phyloP scores from a whole-genome alignment of 768 basidiomycete genomes.

The Mycena amicta region DNA sequence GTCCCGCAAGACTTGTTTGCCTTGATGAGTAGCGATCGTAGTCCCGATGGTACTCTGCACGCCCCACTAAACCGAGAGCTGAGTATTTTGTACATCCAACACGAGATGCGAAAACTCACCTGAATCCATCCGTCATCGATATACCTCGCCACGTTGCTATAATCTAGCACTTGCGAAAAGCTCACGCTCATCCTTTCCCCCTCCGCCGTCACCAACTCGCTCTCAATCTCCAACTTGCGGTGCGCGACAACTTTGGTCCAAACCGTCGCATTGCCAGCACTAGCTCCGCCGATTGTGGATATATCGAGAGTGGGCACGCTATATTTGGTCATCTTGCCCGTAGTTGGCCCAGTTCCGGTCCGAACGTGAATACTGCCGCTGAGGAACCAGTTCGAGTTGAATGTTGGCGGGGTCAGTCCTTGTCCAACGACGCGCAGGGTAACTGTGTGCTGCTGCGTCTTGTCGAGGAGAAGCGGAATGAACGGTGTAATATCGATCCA shows the following conservation, averaged over 20 bases:
- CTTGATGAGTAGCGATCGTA: slow-evolving; percentile 52
- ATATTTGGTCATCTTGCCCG: slow-evolving; percentile 53
- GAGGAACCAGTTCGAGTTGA: slow-evolving; percentile 66
- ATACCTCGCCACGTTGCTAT: slow-evolving; percentile 54
- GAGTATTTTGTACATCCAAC: background rate
- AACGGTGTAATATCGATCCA: slow-evolving; percentile 67
- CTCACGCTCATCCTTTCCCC: slow-evolving; percentile 41
- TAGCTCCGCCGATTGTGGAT: slow-evolving; percentile 42
- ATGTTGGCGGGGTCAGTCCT: slow-evolving; percentile 47
- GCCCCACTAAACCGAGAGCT: slow-evolving; percentile 39
- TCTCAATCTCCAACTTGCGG: slow-evolving; percentile 50
- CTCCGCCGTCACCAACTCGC: slow-evolving; percentile 52
- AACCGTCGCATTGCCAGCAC: slow-evolving; percentile 42
- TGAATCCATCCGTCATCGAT: slow-evolving; percentile 41
- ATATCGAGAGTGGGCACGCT: slow-evolving; percentile 44
- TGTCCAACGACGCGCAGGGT: slow-evolving; percentile 60
- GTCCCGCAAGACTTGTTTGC: slow-evolving; percentile 45
- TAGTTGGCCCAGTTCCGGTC: slow-evolving; percentile 51
- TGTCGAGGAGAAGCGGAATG: slow-evolving; percentile 46
- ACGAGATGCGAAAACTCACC: slow-evolving; percentile 17
- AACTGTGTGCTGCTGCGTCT: slow-evolving; percentile 55
- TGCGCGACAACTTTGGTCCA: slow-evolving; percentile 53
- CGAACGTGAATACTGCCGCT: slow-evolving; percentile 58
- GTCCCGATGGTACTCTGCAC: slow-evolving; percentile 52
- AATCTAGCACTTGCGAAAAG: slow-evolving; percentile 53